Percentiles rank a stretch among this genome's conserved stretches.
Evolutionary conservation across 805 yeast species (phyloP).

Genomic region (Barnettozyma vustinii): DNA sequence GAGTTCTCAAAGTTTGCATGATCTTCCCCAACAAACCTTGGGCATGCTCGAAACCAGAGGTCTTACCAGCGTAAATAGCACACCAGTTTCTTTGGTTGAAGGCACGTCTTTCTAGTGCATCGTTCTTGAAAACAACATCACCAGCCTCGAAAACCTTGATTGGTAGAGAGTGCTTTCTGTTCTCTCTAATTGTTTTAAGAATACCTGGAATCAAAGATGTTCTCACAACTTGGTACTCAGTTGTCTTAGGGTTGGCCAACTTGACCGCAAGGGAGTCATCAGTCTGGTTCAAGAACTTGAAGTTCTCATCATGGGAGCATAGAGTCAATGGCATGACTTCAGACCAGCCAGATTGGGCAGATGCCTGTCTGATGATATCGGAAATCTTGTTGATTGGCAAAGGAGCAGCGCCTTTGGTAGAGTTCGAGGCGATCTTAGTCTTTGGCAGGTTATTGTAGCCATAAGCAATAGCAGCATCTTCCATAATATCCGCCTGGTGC

Average conservation of each 20-base stretch:
- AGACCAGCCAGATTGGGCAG: conserved; percentile 92
- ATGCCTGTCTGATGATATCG: conserved; percentile 85
- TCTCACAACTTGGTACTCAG: conserved; percentile 96
- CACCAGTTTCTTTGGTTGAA: conserved; percentile 91
- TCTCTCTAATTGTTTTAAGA: conserved; percentile 90
- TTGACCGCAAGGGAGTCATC: conserved; percentile 85
- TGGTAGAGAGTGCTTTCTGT: conserved; percentile 92
- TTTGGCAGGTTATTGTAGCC: conserved; percentile 87
- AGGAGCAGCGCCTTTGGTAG: conserved; percentile 77
- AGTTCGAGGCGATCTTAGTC: conserved; percentile 70
- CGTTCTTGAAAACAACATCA: conserved; percentile 86
- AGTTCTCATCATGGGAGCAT: conserved; percentile 96
- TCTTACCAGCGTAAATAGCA: conserved; percentile 90
- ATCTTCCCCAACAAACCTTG: conserved; percentile 94
- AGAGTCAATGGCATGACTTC: conserved; percentile 95
- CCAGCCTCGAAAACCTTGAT: conserved; percentile 93
- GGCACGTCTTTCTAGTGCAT: conserved; percentile 78
- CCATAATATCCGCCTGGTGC: conserved; percentile 98
- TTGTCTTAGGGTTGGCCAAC: conserved; percentile 92
- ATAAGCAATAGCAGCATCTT: conserved; percentile 94
- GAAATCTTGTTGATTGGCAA: conserved; percentile 86
- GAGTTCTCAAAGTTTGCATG: conserved; percentile 92
- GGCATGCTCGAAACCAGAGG: conserved; percentile 88
- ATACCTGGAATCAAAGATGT: conserved; percentile 92
- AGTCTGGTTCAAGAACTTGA: conserved; percentile 66